Percentiles rank a stretch among this genome's conserved stretches.
These are phyloP conservation scores for Tuber aestivum DNA, from an alignment of 495 filamentous ascomycete genomes.

Conservation along the genomic window DNA sequence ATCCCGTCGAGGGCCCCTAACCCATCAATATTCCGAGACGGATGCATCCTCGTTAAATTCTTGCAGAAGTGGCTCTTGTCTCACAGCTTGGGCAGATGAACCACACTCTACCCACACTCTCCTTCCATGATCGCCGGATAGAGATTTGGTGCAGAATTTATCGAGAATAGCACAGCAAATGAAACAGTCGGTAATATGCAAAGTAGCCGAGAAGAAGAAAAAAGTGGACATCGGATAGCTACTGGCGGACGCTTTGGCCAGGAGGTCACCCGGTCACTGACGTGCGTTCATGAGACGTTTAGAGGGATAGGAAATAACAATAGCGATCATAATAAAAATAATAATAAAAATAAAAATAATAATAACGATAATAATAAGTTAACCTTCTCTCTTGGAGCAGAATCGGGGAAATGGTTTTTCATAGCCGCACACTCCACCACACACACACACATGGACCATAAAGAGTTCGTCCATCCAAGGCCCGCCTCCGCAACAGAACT, in stretches of 20 bases:
- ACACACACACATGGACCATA: background rate
- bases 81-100: background rate
- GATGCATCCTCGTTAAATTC: slow-evolving; percentile 1
- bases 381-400: background rate
- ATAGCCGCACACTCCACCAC: background rate
- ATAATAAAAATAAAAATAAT: too few relatives aligned
- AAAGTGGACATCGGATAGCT: background rate
- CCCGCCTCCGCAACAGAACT: background rate
- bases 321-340: too few relatives aligned
- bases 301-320: background rate
- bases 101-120: background rate
- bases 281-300: background rate
- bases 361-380: background rate
- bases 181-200: background rate
- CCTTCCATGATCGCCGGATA: background rate
- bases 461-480: background rate
- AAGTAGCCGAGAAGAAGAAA: background rate
- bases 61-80: slow-evolving; percentile 4
- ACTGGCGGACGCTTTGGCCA: background rate
- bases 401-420: background rate
- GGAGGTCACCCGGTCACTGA: slow-evolving; percentile 3
- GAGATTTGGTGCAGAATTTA: background rate
- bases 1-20: background rate
- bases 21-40: background rate
- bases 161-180: background rate